Percentiles rank a stretch among this genome's conserved stretches.
Evolutionary conservation across 1,284 basidiomycete species (phyloP).

Genomic region (Coniferiporia sulphurascens): DNA sequence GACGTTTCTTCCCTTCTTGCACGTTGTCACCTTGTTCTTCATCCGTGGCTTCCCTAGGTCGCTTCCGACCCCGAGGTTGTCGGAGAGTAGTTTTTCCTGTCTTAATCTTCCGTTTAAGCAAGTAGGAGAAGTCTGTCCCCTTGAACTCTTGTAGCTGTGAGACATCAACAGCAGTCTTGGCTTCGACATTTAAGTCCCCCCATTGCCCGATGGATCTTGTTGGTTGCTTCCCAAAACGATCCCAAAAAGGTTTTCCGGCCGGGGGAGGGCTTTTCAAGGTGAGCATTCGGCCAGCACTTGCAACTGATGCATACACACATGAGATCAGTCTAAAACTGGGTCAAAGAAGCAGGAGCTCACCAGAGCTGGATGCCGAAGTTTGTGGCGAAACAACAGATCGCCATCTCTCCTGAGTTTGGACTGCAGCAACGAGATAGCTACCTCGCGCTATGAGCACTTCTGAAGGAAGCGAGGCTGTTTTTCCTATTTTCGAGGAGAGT

Average conservation of each 20-base stretch:
- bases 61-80: conserved; percentile 23
- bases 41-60: conserved; percentile 24
- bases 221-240: background rate
- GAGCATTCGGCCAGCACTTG: background rate
- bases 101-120: conserved; percentile 2
- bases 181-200: conserved; percentile 30
- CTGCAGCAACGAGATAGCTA: background rate
- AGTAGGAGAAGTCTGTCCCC: conserved; percentile 26
- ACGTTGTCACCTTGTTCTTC: conserved; percentile 20
- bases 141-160: conserved; percentile 40
- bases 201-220: conserved; percentile 30
- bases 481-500: background rate
- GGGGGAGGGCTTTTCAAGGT: background rate
- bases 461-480: background rate
- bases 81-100: conserved; percentile 1
- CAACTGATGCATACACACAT: background rate
- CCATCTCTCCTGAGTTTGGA: conserved; percentile 1
- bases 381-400: background rate
- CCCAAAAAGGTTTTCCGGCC: background rate
- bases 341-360: background rate
- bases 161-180: conserved; percentile 30
- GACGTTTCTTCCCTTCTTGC: conserved; percentile 22
- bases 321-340: background rate
- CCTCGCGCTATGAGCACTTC: conserved; percentile 11
- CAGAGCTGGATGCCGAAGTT: background rate